Percentiles rank a stretch among this genome's conserved stretches.
Evolutionary conservation across 2,329 filamentous ascomycete genomes (phyloP).

Genomic region (Alternaria postmessia): DNA sequence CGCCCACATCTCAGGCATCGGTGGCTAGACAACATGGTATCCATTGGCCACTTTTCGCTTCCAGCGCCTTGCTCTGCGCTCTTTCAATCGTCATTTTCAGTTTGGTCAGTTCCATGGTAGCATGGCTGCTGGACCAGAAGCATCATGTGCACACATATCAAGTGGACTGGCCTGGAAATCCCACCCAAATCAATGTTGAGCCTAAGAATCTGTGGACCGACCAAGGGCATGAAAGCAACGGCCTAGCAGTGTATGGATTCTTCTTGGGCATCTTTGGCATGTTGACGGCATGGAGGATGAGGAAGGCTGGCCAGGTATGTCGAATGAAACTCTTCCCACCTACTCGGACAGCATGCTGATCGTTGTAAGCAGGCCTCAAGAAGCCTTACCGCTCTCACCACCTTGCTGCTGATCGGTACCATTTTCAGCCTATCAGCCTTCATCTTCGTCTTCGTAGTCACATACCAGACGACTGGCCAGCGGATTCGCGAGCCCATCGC

Average conservation of each 20-base stretch:
- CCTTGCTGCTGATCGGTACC: conserved; percentile 40
- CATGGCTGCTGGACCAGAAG: conserved; percentile 42
- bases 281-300: conserved; percentile 38
- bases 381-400: conserved; percentile 46
- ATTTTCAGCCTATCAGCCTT: conserved; percentile 43
- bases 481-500: conserved; percentile 33
- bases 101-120: conserved; percentile 45
- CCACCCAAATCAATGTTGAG: conserved; percentile 31
- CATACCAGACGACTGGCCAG: conserved; percentile 40
- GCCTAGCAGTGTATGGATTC: conserved; percentile 44
- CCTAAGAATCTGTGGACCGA: conserved; percentile 41
- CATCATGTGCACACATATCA: conserved; percentile 33
- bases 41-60: conserved; percentile 32
- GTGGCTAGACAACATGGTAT: conserved; percentile 3
- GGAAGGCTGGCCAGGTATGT: conserved; percentile 17
- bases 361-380: conserved; percentile 27
- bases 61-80: conserved; percentile 36
- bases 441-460: conserved; percentile 43
- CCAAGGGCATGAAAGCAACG: conserved; percentile 42
- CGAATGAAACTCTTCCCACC: background rate
- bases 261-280: conserved; percentile 43
- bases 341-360: background rate
- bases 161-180: conserved; percentile 33
- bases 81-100: conserved; percentile 42
- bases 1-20: conserved; percentile 12